Percentiles rank a stretch among this genome's conserved stretches.
Conservation (phyloP, 139 green algal species). For the Closterium sp. region DNA sequence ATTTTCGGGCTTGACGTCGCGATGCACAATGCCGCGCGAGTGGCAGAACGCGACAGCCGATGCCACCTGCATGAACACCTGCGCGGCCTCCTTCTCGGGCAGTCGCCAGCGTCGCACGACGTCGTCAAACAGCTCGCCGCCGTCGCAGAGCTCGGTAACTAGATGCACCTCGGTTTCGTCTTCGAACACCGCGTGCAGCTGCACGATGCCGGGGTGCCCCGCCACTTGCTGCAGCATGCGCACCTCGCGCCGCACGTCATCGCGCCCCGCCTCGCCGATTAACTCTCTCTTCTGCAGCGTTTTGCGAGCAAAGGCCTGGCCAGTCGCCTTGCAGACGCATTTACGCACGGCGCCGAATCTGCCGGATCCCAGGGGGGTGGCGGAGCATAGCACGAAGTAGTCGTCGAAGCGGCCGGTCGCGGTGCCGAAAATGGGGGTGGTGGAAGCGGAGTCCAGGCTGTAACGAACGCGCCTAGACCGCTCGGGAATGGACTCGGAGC, state of each 20-base stretch:
- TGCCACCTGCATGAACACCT: constrained; percentile 78
- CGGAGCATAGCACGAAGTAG: neutral
- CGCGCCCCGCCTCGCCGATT: neutral
- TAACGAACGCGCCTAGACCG: neutral
- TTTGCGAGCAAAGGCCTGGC: constrained; percentile 66
- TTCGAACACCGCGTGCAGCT: neutral
- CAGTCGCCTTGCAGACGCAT: constrained; percentile 10
- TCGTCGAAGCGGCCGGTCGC: neutral
- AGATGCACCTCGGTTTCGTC: constrained; percentile 9
- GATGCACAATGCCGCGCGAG: constrained; percentile 24
- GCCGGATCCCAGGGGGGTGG: constrained; percentile 7
- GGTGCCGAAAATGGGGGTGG: neutral
- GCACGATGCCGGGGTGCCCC: neutral
- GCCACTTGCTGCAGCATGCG: constrained; percentile 43
- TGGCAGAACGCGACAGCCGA: constrained; percentile 86
- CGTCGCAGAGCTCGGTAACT: constrained; percentile 31
- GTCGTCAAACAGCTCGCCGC: constrained; percentile 38
- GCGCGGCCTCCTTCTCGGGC: constrained; percentile 74
- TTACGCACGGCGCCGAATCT: constrained; percentile 18
- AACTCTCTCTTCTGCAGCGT: constrained; percentile 19
- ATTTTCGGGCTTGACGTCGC: constrained; percentile 36
- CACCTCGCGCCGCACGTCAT: constrained; percentile 43
- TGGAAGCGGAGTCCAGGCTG: neutral
- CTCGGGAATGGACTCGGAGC: neutral
- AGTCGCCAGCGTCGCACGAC: constrained; percentile 75